Evolutionary conservation across 768 basidiomycete genomes (phyloP).

Genomic region (Tylopilus sp.): DNA sequence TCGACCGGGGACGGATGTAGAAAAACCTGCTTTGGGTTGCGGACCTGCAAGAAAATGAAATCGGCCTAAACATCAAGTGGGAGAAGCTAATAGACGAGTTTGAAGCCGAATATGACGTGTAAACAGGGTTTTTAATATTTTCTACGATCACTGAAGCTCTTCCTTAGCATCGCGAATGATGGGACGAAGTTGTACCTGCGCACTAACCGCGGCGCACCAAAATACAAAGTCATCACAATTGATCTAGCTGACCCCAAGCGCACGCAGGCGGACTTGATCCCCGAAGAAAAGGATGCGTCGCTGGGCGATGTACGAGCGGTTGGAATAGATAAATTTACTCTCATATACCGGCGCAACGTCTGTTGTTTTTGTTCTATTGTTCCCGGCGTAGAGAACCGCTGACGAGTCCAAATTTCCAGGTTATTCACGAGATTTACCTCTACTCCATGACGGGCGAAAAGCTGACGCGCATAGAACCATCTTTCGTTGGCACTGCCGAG

Average conservation of each 20-base stretch:
- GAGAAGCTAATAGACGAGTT: conserved; percentile 67
- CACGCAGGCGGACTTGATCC: conserved; percentile 57
- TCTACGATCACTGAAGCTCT: conserved; percentile 2
- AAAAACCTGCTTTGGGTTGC: conserved; percentile 75
- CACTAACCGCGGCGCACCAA: conserved; percentile 65
- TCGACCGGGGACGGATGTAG: conserved; percentile 33
- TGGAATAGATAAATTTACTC: conserved; percentile 52
- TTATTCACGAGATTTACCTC: conserved; percentile 77
- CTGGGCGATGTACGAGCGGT: conserved; percentile 50
- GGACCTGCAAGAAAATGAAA: conserved; percentile 55
- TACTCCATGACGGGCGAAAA: conserved; percentile 54
- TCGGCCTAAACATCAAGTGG: conserved; percentile 68
- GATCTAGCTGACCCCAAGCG: conserved; percentile 52
- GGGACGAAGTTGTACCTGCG: conserved; percentile 58
- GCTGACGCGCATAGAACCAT: conserved; percentile 53
- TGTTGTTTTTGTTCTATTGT: conserved; percentile 21
- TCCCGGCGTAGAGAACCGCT: not conserved
- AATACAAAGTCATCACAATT: conserved; percentile 62
- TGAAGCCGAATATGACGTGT: conserved; percentile 64
- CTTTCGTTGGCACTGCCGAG: conserved; percentile 64
- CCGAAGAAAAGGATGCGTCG: conserved; percentile 62
- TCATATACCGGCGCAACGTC: conserved; percentile 73
- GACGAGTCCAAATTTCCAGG: conserved; percentile 34
- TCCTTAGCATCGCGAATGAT: conserved; percentile 57
- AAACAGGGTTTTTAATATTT: conserved; percentile 23